Base-by-base conservation (phyloP, 2,329 filamentous ascomycete genomes). In the Hypoxylon sp. region DNA sequence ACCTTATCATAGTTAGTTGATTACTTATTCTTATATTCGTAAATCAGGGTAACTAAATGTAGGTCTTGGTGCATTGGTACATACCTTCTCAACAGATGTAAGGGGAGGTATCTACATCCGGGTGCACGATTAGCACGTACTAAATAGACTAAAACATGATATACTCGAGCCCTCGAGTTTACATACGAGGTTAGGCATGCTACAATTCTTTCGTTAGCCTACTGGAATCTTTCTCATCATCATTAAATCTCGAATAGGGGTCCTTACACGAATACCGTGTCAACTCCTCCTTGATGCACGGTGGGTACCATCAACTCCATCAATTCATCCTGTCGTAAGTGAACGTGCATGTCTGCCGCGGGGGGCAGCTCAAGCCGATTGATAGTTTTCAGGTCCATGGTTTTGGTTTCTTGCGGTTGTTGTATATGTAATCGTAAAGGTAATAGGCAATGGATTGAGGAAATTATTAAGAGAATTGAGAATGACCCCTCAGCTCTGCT, bases 281-380 rank as follows among this genome's bases (percentile, higher is more conserved):
- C 82, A 59, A 88, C 83, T 38, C 87, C 87, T 59, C 86, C 86
- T 51, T 77, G 69, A 42, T 79, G 77, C 54, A 84, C 79, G 11
- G 73, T 77, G 19, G 79, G 79, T 20, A 75, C 76, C 32, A 83
- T 78, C 11, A 78, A 64, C 50, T 79, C 75, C 79, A 87, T 84
- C 76, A 85, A 81, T 51, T 80, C 75, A 13, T 80, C 87, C 69
- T 90, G 83, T 20, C 87, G 82, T 61, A 90, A 75, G 70, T 90
- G 87, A 63, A 90, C 87, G 63, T 87, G 84, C 72, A 88, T 83
- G 70, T 89, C 86, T 42, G 85, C 85, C 55, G 83, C 76, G 15
- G 85, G 78, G 38, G 84, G 83, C 63, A 89, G 76, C 73, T 83
- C 78, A 31, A 80, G 59, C 55, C 66, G 62, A 25, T 74, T 59